Evolutionary conservation across 345 rosid species (phyloP), one percentile per base, ranked within the genome.

Genomic region (Clarkia xantiana): DNA sequence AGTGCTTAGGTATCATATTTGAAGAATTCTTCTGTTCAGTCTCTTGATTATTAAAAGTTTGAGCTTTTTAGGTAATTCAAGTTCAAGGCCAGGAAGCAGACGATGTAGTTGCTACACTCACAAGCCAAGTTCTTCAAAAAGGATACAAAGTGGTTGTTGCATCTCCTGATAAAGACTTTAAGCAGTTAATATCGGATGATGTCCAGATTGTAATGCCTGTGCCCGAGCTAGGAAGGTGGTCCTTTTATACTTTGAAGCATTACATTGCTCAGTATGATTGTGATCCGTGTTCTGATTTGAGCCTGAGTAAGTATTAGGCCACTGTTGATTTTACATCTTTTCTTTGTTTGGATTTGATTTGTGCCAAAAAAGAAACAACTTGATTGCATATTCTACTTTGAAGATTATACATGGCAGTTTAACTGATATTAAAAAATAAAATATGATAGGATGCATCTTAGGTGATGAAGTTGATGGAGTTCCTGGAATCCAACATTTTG

Each of bases 121-220:
- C 63, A 18, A 77, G 56, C 52, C 95, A 86, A 70, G 97, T 72
- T 51, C 59, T 82, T 44, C 67, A 64, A 62, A 76, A 66, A 70
- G 86, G 94, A 44, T 66, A 75, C 53, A 63, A 59, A 0, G 91
- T 68, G 14, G 94, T 83, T 57, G 63, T 86, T 70, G 95, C 95
- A 57, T 90, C 97, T 45, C 97, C 94, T 3, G 97, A 90, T 62
- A 90, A 90, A 76, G 95, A 86, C 69, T 90, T 90, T 57, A 90
- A 86, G 81, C 97, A 90, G 72, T 64, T 90, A 68, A 72, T 90
- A 44, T 86, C 91, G 58, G 91, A 81, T 54, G 77, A 90, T 67
- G 88, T 90, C 63, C 97, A 86, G 47, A 72, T 90, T 55, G 95
- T 83, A 60, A 69, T 81, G 72, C 97, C 97, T 53, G 52, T 86